phyloP scores from a whole-genome alignment of 148 eudicot genomes.

The Talinum fruticosum region DNA sequence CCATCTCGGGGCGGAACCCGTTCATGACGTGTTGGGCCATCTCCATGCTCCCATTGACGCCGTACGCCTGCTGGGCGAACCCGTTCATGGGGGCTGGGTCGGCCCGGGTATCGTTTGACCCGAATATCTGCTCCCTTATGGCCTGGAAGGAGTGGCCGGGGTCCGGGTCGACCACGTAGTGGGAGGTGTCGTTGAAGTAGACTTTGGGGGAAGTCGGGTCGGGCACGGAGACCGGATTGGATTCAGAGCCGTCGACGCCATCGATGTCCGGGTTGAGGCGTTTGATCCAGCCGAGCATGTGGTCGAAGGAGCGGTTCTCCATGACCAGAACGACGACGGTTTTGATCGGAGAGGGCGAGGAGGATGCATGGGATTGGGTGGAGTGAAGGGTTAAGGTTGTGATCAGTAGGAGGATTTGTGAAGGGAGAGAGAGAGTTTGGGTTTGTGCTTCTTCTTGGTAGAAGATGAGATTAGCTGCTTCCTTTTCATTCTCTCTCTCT shows the following conservation, averaged over 20 bases:
- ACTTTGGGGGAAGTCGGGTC: conserved; percentile 45
- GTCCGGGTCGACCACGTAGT: conserved; percentile 74
- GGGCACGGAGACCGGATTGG: conserved; percentile 42
- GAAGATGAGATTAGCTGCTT: not conserved
- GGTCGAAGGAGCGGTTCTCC: conserved; percentile 91
- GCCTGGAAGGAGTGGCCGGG: conserved; percentile 92
- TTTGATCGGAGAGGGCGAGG: conserved; percentile 32
- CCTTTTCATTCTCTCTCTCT: not conserved
- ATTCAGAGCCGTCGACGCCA: conserved; percentile 66
- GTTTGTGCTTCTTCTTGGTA: conserved; percentile 10
- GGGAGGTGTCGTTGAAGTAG: conserved; percentile 47
- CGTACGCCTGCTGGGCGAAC: conserved; percentile 65
- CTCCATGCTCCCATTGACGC: conserved; percentile 43
- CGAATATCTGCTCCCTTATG: conserved; percentile 75
- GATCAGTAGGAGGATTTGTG: conserved; percentile 17
- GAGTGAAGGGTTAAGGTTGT: conserved; percentile 10
- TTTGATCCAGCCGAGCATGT: conserved; percentile 90
- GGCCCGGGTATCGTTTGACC: conserved; percentile 48
- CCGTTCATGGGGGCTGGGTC: conserved; percentile 70
- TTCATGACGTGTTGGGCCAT: conserved; percentile 79
- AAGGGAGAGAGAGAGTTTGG: not conserved
- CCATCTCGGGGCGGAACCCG: conserved; percentile 57
- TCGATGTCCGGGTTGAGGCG: conserved; percentile 58
- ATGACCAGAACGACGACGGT: conserved; percentile 67
- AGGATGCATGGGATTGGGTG: not conserved